Evolutionary conservation across 768 basidiomycete species (phyloP).

Genomic region (Dioszegia aurantiaca): DNA sequence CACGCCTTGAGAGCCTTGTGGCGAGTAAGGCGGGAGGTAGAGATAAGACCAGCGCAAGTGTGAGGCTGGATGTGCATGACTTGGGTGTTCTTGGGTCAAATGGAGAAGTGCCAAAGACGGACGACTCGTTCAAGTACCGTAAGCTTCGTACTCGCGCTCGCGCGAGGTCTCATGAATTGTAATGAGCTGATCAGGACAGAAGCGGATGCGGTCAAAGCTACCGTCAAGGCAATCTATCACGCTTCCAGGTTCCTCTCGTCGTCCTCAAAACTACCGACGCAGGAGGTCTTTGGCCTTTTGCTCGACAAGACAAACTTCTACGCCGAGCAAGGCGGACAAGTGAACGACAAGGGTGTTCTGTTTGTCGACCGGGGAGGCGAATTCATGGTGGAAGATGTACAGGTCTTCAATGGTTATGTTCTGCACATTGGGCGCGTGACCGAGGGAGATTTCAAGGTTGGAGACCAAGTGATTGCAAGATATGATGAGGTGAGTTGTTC

Average conservation of each 20-base stretch:
- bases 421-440: slow-evolving; percentile 86
- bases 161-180: too few species aligned
- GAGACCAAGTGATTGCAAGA: slow-evolving; percentile 76
- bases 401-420: slow-evolving; percentile 92
- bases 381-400: slow-evolving; percentile 90
- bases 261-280: slow-evolving; percentile 64
- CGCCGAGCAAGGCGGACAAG: slow-evolving; percentile 95
- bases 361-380: slow-evolving; percentile 85
- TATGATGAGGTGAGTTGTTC: slow-evolving; percentile 77
- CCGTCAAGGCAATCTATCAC: slow-evolving; percentile 78
- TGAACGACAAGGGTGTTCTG: slow-evolving; percentile 92
- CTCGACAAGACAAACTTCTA: slow-evolving; percentile 95
- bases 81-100: slow-evolving; percentile 80
- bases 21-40: slow-evolving; percentile 79
- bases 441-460: slow-evolving; percentile 76
- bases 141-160: slow-evolving; percentile 46
- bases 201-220: slow-evolving; percentile 71
- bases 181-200: slow-evolving; percentile 55
- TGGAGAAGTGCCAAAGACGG: slow-evolving; percentile 74
- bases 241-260: slow-evolving; percentile 70
- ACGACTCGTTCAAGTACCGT: slow-evolving; percentile 91
- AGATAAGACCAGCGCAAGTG: slow-evolving; percentile 58
- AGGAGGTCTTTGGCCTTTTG: slow-evolving; percentile 72
- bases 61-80: slow-evolving; percentile 95
- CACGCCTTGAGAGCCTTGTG: slow-evolving; percentile 81